Base-by-base conservation (phyloP, 371 early-diverging fungal species). In the Lichtheimia ornata region DNA sequence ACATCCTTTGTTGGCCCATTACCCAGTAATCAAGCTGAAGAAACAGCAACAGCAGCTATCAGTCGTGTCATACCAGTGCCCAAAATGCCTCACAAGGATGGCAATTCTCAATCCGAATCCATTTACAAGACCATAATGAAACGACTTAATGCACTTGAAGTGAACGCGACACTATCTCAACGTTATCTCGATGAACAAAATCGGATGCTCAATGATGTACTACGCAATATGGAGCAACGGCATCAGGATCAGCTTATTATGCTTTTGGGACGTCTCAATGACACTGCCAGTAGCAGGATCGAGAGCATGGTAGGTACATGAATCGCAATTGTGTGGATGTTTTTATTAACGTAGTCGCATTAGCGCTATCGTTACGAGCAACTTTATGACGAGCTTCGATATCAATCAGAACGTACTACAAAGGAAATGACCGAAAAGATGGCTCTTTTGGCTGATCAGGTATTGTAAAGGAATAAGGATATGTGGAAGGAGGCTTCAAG, bases 61-160 rank as follows among this genome's bases (percentile, higher is more conserved):
- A 45, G 22, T 27, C 57, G 57, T 5, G 15, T 22, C 25, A 35
- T 56, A 3, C 57, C 43, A 15, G 43, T 41, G 25, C 57, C 57
- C 40, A 45, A 42, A 2, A 45, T 22, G 9, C 13, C 15, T 6
- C 45, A 56, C 65, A 70, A 60, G 62, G 76, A 55, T 35, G 54
- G 66, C 2, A 65, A 40, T 41, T 67, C 67, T 27, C 40, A 40
- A 14, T 73, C 75, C 61, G 91, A 93, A 54, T 94, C 91, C 55
- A 91, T 96, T 41, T 96, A 92, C 73, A 93, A 94, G 60, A 94
- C 88, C 5, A 95, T 97, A 44, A 88, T 92, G 84, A 93, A 92
- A 56, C 84, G 97, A 13, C 75, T 97, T 1, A 76, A 74, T 49
- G 75, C 82, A 15, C 76, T 96, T 7, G 97, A 96, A 69, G 70